Conservation (phyloP, 768 basidiomycete species). For the Tricholoma hemisulphureum region DNA sequence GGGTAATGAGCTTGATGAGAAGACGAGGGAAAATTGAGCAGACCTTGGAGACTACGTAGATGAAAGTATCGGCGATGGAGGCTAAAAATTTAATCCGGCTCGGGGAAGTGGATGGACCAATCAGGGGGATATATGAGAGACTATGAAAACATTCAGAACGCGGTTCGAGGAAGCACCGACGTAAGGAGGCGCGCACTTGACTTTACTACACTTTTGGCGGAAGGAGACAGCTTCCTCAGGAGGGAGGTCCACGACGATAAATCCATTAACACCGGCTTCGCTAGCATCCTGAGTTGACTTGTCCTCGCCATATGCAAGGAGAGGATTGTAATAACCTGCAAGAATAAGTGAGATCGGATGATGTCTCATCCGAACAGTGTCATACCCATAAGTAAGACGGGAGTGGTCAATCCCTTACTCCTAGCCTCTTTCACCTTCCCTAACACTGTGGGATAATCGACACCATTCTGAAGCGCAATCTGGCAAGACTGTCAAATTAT, state of each 20-base stretch:
- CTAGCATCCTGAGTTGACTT: conserved; percentile 87
- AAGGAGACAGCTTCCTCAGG: conserved; percentile 94
- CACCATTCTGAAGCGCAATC: conserved; percentile 80
- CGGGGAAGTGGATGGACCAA: conserved; percentile 90
- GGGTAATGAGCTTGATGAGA: background rate
- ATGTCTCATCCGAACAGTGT: background rate
- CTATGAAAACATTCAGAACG: conserved; percentile 37
- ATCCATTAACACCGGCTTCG: conserved; percentile 93
- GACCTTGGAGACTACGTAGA: conserved; percentile 98
- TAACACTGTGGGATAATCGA: conserved; percentile 76
- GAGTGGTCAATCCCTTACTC: conserved; percentile 74
- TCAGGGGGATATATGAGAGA: conserved; percentile 90
- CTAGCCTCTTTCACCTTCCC: conserved; percentile 77
- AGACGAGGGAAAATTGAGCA: conserved; percentile 4
- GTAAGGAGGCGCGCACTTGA: conserved; percentile 55
- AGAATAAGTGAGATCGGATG: background rate
- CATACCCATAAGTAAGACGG: conserved; percentile 91
- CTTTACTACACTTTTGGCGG: conserved; percentile 79
- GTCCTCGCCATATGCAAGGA: conserved; percentile 94
- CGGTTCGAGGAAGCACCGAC: background rate
- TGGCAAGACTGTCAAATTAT: conserved; percentile 28
- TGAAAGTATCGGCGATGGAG: conserved; percentile 94
- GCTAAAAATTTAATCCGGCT: conserved; percentile 87
- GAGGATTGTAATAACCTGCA: conserved; percentile 94
- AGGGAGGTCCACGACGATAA: conserved; percentile 96